Evolutionary conservation across 2,329 filamentous ascomycete species (phyloP), one percentile per base, ranked within the genome.

Genomic region (Diaporthe sp.): DNA sequence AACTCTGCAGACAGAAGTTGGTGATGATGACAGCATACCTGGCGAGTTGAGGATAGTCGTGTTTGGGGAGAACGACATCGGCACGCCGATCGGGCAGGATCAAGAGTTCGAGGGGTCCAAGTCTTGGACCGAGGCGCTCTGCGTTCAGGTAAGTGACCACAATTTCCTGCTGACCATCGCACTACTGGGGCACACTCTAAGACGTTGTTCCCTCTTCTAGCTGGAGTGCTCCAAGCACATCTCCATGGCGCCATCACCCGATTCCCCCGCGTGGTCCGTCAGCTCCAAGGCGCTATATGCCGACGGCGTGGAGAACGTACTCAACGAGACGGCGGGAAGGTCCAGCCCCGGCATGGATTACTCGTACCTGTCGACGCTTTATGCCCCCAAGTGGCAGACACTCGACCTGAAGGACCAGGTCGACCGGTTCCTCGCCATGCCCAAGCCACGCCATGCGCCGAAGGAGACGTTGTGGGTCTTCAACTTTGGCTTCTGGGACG

Each of bases 201-300:
- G 8, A 19, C 4, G 9, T 53, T n/a, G 44, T 25, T 37, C 22
- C 46, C 6, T 19, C 49, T 22, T 13, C 19, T 69, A 90, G 88
- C 81, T 90, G 12, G 79, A 82, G 37, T 90, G 88, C 80, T 82
- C 83, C 22, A 83, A 82, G 1, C 83, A 89, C 68, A 77, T 87
- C 28, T 89, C 88, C 1, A 84, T 88, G 72, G 81, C 89, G 1
- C 88, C 88, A 3, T 72, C 77, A 3, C 78, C 78, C 15, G 80
- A 82, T 65, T 88, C 84, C n/a, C 92, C 86, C 1, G 90, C 91
- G 73, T 90, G 81, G 31, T 86, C 89, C 65, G 85, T 89, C 44
- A 93, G 83, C 2, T 88, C 87, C 76, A 95, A 88, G 77, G 78
- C 83, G 44, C 81, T 89, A 8, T 93, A 92, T 70, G 90, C 88